phyloP scores from a whole-genome alignment of 352 stramenopile species.

The Phytophthora megakarya region DNA sequence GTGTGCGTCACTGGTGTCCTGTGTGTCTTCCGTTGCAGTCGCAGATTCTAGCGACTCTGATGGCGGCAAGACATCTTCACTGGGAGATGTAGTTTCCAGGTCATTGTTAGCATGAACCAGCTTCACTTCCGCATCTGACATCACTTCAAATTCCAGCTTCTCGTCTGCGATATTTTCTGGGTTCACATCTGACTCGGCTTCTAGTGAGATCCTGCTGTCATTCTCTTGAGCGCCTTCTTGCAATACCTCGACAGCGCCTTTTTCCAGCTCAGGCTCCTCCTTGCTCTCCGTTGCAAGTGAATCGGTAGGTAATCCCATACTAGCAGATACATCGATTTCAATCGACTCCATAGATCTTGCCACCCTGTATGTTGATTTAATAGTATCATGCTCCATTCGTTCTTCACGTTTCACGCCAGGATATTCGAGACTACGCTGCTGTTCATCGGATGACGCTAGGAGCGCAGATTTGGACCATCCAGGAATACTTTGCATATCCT shows the following conservation, averaged over 20 bases:
- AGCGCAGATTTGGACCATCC: slow-evolving; percentile 56
- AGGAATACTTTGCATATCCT: slow-evolving; percentile 79
- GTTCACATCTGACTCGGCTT: slow-evolving; percentile 4
- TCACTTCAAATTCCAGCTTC: slow-evolving; percentile 26
- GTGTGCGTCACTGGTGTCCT: not conserved
- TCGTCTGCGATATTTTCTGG: slow-evolving; percentile 6
- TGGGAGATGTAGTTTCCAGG: slow-evolving; percentile 4
- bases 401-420: slow-evolving; percentile 6
- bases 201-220: not conserved
- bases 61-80: not conserved
- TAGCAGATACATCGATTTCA: slow-evolving; percentile 7
- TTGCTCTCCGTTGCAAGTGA: not conserved
- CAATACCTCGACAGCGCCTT: not conserved
- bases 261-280: not conserved
- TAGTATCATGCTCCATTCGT: not conserved
- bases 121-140: slow-evolving; percentile 14
- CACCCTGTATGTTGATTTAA: slow-evolving; percentile 11
- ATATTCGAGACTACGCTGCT: not conserved
- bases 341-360: slow-evolving; percentile 5
- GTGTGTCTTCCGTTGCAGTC: not conserved
- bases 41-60: slow-evolving; percentile 3
- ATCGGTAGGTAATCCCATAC: not conserved
- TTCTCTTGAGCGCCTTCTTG: slow-evolving; percentile 6
- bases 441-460: slow-evolving; percentile 10
- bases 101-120: slow-evolving; percentile 3